Evolutionary conservation across 1,284 basidiomycete species (phyloP), one percentile per base, ranked within the genome.

Genomic region (Xerocomus tenax): DNA sequence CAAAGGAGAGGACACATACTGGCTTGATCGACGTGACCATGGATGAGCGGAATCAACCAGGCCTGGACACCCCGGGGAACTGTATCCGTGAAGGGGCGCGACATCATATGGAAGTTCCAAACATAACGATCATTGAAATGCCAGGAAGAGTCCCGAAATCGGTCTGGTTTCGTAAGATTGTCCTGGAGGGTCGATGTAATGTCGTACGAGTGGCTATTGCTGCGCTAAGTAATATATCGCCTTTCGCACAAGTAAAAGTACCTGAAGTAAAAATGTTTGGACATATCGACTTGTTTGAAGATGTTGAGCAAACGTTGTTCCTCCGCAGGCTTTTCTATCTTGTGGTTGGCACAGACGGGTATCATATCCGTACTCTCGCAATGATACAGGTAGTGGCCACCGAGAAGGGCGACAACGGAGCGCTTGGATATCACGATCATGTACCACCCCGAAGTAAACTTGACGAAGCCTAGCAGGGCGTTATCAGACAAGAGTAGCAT

Each of bases 261-360:
- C 90, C 91, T 94, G 69, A 98, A 98, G 72, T 98, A 99, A 67
- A 98, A 98, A 70, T 98, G 98, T 73, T 98, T 98, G 43, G 88
- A 88, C 73, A 98, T 81, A 61, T 99, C 96, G 3, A 98, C 94
- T 66, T 95, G 91, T 64, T 92, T 93, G 74, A 98, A 99, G n/a
- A 89, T 82, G 54, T 84, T 87, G 68, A 96, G 82, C 34, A 93
- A 75, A 52, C 87, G 79, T 56, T 87, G 83, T 62, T 95, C 92
- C 61, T 94, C 90, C 0, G 85, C 73, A 0, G 84, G 82, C 58
- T 84, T 84, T 43, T 93, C 90, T n/a, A 89, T 66, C 67, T 82
- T 86, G 66, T 86, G 84, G 56, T 78, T 84, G 59, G 75, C 78
- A 32, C 74, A 77, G 43, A 92, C 74, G 6, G 90, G 84, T 6